Conservation (phyloP, 2,329 filamentous ascomycete genomes). For the Dissoconium aciculare region DNA sequence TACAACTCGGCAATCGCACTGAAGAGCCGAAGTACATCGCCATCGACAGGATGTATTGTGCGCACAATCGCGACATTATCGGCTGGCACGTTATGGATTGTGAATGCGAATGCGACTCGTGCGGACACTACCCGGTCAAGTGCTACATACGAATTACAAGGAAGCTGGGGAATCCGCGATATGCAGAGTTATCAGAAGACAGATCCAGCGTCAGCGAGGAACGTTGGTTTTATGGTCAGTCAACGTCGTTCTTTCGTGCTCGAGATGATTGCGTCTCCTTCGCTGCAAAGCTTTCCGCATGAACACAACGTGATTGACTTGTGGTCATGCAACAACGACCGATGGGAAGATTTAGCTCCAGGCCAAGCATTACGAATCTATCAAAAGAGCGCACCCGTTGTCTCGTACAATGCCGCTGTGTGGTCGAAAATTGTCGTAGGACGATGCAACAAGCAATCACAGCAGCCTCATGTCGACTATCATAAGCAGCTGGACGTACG, state of each 20-base stretch:
- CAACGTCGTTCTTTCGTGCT: background rate
- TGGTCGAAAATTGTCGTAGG: too few species aligned
- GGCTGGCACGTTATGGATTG: slow-evolving; percentile 10
- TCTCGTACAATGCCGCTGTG: background rate
- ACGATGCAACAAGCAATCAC: too few species aligned
- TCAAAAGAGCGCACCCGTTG: background rate
- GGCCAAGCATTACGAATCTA: background rate
- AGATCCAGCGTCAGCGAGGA: slow-evolving; percentile 8
- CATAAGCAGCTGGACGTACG: too few species aligned
- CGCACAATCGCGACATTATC: slow-evolving; percentile 9
- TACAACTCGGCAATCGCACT: slow-evolving; percentile 5
- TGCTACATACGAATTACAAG: slow-evolving; percentile 11
- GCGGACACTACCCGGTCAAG: slow-evolving; percentile 10
- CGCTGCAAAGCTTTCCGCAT: too few species aligned
- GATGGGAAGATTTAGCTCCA: slow-evolving; percentile 1
- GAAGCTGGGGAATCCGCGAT: slow-evolving; percentile 5
- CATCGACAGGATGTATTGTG: slow-evolving; percentile 11
- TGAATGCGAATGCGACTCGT: slow-evolving; percentile 11
- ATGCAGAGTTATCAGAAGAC: slow-evolving; percentile 6
- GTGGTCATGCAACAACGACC: too few species aligned
- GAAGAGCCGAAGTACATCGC: slow-evolving; percentile 9
- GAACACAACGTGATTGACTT: too few species aligned
- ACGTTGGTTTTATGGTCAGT: slow-evolving; percentile 8
- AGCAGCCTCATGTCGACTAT: too few species aligned
- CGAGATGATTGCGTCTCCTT: background rate